Base-by-base conservation (phyloP, 345 rosid species). In the Nasturtium officinale region DNA sequence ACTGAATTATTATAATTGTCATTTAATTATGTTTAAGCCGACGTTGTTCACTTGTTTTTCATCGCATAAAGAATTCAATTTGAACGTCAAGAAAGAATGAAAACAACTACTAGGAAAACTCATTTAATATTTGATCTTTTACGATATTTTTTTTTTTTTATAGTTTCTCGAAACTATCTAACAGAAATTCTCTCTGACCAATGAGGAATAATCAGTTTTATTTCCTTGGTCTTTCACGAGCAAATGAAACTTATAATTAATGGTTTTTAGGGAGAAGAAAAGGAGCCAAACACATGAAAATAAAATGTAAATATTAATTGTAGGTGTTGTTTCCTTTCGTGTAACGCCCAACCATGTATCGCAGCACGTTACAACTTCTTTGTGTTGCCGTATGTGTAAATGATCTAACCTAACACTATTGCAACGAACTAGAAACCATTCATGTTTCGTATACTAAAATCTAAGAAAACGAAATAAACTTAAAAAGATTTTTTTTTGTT, bases 311-410 rank as follows among this genome's bases (percentile, higher is more conserved):
- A 30, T 51, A 75, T 75, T 75, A 16, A 68, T 42, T 61, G 50
- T 67, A 52, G 74, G 43, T 53, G 74, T 52, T 16, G 51, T 75
- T 67, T 30, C 33, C 23, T 75, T 67, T 60, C 69, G 29, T 61
- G 50, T 42, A 75, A 75, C 61, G 30, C 69, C 64, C 62, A 75
- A 75, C 69, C 74, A 75, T 30, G 69, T n/a, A 20, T 45, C 2
- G 30, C 30, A 51, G 63, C 63, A 51, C 74, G 74, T 67, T 74
- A 7, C 72, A 33, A 37, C 67, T 65, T 65, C 66, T 2, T 17
- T 23, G 1, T 23, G 56, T 73, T 66, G 72, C 1, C 65, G n/a
- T 29, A 29, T 75, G 47, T 42, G 55, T 52, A 60, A 67, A 67
- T 59, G 68, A 66, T 74, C 67, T 47, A 18, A 74, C 65, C 71